A percentile compares a stretch with the other conserved stretches of the same genome.
Evolutionary conservation across 495 filamentous ascomycete genomes (phyloP).

Genomic region (Glonium stellatum): DNA sequence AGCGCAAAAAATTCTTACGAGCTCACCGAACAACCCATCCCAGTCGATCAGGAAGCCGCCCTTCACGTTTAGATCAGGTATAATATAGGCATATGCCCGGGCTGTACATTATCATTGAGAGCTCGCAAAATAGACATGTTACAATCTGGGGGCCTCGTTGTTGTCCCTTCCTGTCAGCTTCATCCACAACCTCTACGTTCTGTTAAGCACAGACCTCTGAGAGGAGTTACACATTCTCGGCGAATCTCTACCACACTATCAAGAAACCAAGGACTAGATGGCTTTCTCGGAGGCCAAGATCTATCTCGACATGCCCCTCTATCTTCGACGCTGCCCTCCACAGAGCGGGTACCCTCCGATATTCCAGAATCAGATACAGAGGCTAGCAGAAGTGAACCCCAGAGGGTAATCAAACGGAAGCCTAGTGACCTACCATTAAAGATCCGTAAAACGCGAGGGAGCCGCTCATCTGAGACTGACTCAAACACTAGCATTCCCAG

Average conservation of each 20-base stretch:
- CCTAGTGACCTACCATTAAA: conserved; percentile 23
- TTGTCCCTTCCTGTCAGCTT: background rate
- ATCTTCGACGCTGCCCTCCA: too few species aligned
- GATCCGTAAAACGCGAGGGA: conserved; percentile 25
- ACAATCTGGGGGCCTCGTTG: too few species aligned
- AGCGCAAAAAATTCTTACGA: too few species aligned
- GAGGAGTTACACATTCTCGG: background rate
- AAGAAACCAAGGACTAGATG: too few species aligned
- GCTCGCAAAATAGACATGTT: too few species aligned
- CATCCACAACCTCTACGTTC: background rate
- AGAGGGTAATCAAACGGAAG: background rate
- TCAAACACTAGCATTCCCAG: background rate
- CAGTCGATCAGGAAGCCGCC: background rate
- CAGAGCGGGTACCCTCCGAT: too few species aligned
- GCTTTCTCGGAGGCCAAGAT: too few species aligned
- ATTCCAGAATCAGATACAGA: too few species aligned
- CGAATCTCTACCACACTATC: too few species aligned
- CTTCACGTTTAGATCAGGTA: background rate
- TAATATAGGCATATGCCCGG: too few species aligned
- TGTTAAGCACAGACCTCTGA: background rate
- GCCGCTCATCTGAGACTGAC: background rate
- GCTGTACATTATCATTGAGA: too few species aligned
- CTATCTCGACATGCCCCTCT: too few species aligned
- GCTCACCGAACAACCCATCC: background rate
- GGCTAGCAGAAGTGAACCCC: background rate